A percentile compares a stretch with the other conserved stretches of the same genome.
phyloP scores from a whole-genome alignment of 805 yeast species.

The Metschnikowia similis region DNA sequence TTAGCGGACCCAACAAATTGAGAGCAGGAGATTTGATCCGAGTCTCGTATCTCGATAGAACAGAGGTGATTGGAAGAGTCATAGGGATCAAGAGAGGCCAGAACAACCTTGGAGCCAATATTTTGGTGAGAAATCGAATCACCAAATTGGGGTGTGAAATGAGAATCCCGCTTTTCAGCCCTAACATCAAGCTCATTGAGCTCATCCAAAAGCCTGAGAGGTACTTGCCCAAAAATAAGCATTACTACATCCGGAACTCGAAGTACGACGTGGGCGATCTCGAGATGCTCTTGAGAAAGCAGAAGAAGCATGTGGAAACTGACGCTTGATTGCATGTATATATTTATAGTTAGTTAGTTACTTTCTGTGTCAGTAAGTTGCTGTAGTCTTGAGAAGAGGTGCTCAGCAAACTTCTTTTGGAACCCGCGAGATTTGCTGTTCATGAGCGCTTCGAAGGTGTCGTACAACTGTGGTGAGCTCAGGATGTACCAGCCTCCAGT shows the following conservation, averaged over 20 bases:
- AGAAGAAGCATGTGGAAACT: constrained; percentile 8
- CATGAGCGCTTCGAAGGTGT: constrained; percentile 18
- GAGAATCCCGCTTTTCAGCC: constrained; percentile 76
- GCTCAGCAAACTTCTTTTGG: constrained; percentile 11
- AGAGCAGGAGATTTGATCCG: constrained; percentile 81
- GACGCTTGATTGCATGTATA: constrained; percentile 1
- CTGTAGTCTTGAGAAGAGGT: constrained; percentile 11
- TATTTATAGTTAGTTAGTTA: background rate
- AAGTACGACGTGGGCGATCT: constrained; percentile 66
- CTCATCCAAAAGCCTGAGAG: constrained; percentile 67
- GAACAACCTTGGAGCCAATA: constrained; percentile 64
- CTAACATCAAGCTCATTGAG: constrained; percentile 73
- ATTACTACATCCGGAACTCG: constrained; percentile 81
- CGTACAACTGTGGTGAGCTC: constrained; percentile 4
- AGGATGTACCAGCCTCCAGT: constrained; percentile 13
- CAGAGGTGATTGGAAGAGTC: constrained; percentile 72
- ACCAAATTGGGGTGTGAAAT: constrained; percentile 82
- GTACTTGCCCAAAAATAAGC: constrained; percentile 76
- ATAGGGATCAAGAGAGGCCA: constrained; percentile 64
- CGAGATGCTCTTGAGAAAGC: constrained; percentile 35
- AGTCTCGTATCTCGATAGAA: constrained; percentile 64
- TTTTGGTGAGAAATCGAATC: constrained; percentile 79
- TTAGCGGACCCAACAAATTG: constrained; percentile 47
- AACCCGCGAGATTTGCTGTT: constrained; percentile 12
- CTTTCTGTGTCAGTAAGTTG: background rate